These are phyloP conservation scores for Helicostylum pulchrum DNA, from an alignment of 192 early-diverging fungal species.

Conservation along the genomic window DNA sequence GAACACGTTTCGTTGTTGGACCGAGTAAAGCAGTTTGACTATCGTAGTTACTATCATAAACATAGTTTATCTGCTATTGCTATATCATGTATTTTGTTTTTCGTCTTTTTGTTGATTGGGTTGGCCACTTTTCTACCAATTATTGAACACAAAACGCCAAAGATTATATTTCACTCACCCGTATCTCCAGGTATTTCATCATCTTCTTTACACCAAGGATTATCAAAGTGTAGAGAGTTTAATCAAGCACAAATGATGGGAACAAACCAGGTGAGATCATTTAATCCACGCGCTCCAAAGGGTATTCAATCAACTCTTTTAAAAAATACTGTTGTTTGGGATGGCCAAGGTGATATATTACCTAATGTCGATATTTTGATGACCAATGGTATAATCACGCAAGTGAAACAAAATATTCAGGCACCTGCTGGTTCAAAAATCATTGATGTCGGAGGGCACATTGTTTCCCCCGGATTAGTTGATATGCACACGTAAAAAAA, in stretches of 20 bases:
- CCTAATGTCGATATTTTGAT: conserved; percentile 42
- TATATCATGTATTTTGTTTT: background rate
- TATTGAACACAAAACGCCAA: background rate
- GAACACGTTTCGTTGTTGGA: background rate
- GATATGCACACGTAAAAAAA: conserved; percentile 41
- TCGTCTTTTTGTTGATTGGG: background rate
- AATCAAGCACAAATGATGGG: background rate
- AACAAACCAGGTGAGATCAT: background rate
- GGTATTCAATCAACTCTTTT: conserved; percentile 5
- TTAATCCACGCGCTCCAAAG: conserved; percentile 18
- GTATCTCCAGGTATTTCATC: conserved; percentile 5
- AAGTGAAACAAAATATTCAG: conserved; percentile 23
- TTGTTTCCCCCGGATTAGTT: conserved; percentile 58
- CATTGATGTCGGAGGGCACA: conserved; percentile 50
- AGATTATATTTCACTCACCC: background rate
- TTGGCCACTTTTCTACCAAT: conserved; percentile 5
- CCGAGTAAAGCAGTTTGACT: conserved; percentile 10
- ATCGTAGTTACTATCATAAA: background rate
- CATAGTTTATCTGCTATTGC: background rate
- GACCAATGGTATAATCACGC: conserved; percentile 38
- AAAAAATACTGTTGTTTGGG: conserved; percentile 36
- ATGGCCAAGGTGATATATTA: conserved; percentile 28
- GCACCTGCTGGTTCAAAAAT: conserved; percentile 11
- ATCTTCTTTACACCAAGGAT: background rate
- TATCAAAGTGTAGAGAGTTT: background rate